Percentiles rank a stretch among this genome's conserved stretches.
Evolutionary conservation across 495 filamentous ascomycete species (phyloP).

Genomic region (Penicillium goetzii): DNA sequence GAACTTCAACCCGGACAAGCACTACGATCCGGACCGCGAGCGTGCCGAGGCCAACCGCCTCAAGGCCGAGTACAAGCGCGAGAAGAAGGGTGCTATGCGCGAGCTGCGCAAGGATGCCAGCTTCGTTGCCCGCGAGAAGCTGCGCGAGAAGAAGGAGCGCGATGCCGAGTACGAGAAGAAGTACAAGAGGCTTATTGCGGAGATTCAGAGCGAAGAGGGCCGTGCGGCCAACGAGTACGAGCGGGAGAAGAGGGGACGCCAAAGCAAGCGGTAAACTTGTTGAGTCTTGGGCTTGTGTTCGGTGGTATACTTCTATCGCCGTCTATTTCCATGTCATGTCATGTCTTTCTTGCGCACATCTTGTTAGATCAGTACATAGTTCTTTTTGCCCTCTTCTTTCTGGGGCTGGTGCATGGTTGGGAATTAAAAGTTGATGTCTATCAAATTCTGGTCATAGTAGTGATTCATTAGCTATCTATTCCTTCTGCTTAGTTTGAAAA

Average conservation of each 20-base stretch:
- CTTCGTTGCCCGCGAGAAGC: constrained; percentile 86
- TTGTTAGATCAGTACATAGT: constrained; percentile 33
- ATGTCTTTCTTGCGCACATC: constrained; percentile 18
- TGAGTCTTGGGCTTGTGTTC: constrained; percentile 9
- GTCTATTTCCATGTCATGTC: constrained; percentile 20
- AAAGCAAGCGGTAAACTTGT: constrained; percentile 57
- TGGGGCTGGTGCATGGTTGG: constrained; percentile 32
- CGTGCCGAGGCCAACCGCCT: constrained; percentile 80
- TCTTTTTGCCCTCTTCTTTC: constrained; percentile 14
- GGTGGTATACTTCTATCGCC: background rate
- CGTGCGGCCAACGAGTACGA: constrained; percentile 85
- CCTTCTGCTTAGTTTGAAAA: too few relatives aligned
- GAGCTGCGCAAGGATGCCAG: constrained; percentile 92
- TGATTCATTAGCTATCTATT: too few relatives aligned
- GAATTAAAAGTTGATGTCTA: constrained; percentile 32
- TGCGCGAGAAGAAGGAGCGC: constrained; percentile 88
- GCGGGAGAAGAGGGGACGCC: constrained; percentile 72
- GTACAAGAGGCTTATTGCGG: constrained; percentile 85
- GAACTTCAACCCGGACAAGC: constrained; percentile 87
- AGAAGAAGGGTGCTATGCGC: constrained; percentile 91
- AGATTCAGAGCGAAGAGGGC: constrained; percentile 94
- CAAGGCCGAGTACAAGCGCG: constrained; percentile 86
- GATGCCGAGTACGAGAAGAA: constrained; percentile 92
- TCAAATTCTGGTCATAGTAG: background rate
- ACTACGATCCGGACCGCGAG: constrained; percentile 92